phyloP scores from a whole-genome alignment of 192 early-diverging fungal genomes.

The Coemansia sp. region DNA sequence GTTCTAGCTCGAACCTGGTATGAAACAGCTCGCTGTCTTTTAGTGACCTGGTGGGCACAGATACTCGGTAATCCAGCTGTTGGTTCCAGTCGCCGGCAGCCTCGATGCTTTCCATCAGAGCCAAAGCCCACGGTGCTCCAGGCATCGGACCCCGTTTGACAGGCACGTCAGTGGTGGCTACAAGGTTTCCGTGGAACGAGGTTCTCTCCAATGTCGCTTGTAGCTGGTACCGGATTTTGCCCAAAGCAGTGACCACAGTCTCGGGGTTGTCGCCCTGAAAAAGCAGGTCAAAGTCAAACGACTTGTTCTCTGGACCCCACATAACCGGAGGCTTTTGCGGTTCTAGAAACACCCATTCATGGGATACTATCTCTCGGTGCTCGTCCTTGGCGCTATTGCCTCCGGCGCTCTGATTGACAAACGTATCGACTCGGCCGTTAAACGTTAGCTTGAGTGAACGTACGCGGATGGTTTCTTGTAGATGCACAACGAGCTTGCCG shows the following conservation, averaged over 20 bases:
- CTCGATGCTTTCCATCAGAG: constrained; percentile 56
- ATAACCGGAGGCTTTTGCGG: constrained; percentile 31
- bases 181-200: constrained; percentile 56
- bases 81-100: constrained; percentile 46
- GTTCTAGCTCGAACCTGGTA: constrained; percentile 47
- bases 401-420: constrained; percentile 44
- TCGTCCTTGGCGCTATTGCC: constrained; percentile 34
- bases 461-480: constrained; percentile 54
- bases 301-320: constrained; percentile 33
- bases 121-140: constrained; percentile 50
- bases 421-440: constrained; percentile 52
- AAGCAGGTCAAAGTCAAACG: constrained; percentile 58
- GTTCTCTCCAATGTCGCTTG: constrained; percentile 58
- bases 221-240: constrained; percentile 54
- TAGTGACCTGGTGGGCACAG: constrained; percentile 57
- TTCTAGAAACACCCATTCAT: constrained; percentile 57
- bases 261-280: constrained; percentile 63
- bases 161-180: constrained; percentile 21
- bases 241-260: constrained; percentile 53
- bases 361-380: constrained; percentile 52
- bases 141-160: constrained; percentile 55
- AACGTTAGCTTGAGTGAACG: constrained; percentile 55
- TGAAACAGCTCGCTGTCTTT: constrained; percentile 58
- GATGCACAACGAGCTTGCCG: constrained; percentile 54
- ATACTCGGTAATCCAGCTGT: constrained; percentile 60